Percentiles rank a stretch among this genome's conserved stretches.
Conservation (phyloP, 2,329 filamentous ascomycete genomes). For the Neofusicoccum cordaticola region DNA sequence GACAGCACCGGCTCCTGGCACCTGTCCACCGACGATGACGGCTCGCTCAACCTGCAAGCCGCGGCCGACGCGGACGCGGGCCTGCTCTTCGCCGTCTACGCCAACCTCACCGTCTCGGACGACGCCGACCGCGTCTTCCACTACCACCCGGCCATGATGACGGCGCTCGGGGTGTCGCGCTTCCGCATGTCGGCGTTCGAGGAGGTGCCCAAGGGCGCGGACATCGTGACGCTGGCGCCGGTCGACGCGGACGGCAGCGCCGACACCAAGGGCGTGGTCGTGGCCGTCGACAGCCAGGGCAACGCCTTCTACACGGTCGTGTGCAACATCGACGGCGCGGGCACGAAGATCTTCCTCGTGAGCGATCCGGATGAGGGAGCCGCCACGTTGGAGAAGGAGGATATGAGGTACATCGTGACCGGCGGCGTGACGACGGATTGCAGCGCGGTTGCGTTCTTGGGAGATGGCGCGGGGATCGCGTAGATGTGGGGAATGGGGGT, state of each 20-base stretch:
- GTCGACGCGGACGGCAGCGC: neutral
- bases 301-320: slow-evolving; percentile 1
- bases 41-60: neutral
- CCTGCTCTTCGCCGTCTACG: neutral
- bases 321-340: neutral
- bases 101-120: slow-evolving; percentile 1
- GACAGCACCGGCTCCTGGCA: slow-evolving; percentile 4
- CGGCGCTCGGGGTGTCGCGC: neutral
- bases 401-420: neutral
- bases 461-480: too few relatives aligned
- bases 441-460: neutral
- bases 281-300: neutral
- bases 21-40: neutral
- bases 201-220: neutral
- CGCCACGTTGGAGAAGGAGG: neutral
- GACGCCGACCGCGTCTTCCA: neutral
- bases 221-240: neutral
- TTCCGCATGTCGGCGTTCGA: neutral
- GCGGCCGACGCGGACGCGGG: neutral
- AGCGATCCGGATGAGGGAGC: neutral
- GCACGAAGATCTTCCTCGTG: neutral
- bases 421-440: neutral
- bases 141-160: neutral
- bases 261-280: neutral
- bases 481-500: too few relatives aligned